These are phyloP conservation scores for Ceratocystis cubensis DNA, from an alignment of 2,329 filamentous ascomycete species.

Conservation along the genomic window DNA sequence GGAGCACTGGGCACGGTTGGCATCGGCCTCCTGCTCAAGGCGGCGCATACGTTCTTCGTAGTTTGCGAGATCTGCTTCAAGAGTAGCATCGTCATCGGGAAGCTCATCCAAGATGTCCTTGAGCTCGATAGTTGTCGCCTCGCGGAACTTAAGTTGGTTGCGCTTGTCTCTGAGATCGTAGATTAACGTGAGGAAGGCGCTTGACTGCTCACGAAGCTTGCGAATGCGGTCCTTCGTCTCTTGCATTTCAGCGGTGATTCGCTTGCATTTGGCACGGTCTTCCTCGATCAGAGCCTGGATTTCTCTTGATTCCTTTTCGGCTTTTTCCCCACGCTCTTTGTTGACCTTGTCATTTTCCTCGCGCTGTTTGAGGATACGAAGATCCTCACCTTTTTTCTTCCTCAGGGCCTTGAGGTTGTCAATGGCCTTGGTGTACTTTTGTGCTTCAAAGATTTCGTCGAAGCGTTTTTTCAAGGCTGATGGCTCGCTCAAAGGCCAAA, in stretches of 20 bases:
- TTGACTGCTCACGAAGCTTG: conserved; percentile 59
- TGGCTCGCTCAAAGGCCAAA: conserved; percentile 93
- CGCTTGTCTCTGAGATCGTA: conserved; percentile 64
- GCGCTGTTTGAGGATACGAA: conserved; percentile 58
- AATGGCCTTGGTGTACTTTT: conserved; percentile 95
- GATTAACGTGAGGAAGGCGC: conserved; percentile 61
- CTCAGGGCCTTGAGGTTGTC: conserved; percentile 81
- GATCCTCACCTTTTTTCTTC: conserved; percentile 68
- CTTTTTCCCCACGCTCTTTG: conserved; percentile 69
- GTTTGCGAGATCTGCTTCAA: conserved; percentile 58
- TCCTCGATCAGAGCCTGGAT: conserved; percentile 55
- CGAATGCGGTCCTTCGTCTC: conserved; percentile 45
- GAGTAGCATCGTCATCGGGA: conserved; percentile 61
- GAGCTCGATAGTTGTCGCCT: conserved; percentile 58
- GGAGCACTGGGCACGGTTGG: conserved; percentile 51
- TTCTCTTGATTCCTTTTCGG: conserved; percentile 50
- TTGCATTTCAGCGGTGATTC: conserved; percentile 48
- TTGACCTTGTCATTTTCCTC: conserved; percentile 68
- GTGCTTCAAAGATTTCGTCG: conserved; percentile 93
- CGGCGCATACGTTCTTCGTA: conserved; percentile 63
- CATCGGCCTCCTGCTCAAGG: conserved; percentile 50
- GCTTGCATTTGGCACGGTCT: conserved; percentile 45
- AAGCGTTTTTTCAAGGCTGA: conserved; percentile 80
- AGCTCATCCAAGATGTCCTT: conserved; percentile 63
- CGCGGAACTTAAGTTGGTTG: conserved; percentile 57